Conservation (phyloP, 345 rosid species). For the Eucalyptus marginata region DNA sequence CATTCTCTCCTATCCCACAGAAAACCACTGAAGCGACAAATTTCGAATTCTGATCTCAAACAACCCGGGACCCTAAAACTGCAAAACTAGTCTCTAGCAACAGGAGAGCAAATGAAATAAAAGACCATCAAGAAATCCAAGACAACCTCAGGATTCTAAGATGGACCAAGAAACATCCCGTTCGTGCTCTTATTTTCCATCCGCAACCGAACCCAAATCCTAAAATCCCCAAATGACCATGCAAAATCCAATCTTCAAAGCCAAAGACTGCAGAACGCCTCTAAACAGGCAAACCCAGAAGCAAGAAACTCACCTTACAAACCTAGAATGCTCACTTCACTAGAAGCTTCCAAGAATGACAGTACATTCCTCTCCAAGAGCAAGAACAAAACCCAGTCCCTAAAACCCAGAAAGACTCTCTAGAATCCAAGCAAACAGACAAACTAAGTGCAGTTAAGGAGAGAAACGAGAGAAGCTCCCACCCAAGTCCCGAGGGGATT, state of each 20-base stretch:
- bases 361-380: neutral
- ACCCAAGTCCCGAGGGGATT: neutral
- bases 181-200: neutral
- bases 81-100: neutral
- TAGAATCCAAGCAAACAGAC: neutral
- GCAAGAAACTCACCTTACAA: constrained; percentile 1
- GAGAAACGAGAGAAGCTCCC: neutral
- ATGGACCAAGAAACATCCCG: neutral
- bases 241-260: neutral
- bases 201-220: neutral
- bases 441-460: neutral
- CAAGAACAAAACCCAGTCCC: constrained; percentile 3
- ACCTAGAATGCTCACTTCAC: neutral
- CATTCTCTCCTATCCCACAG: constrained; percentile 3
- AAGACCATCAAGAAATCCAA: neutral
- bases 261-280: neutral
- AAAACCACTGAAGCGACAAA: neutral
- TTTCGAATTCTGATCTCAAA: neutral
- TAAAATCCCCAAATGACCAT: neutral
- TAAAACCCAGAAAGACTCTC: neutral
- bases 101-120: neutral
- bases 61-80: neutral
- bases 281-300: neutral
- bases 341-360: neutral
- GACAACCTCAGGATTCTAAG: neutral